phyloP scores from a whole-genome alignment of 108 stramenopile genomes.

The Nitzschia putrida region DNA sequence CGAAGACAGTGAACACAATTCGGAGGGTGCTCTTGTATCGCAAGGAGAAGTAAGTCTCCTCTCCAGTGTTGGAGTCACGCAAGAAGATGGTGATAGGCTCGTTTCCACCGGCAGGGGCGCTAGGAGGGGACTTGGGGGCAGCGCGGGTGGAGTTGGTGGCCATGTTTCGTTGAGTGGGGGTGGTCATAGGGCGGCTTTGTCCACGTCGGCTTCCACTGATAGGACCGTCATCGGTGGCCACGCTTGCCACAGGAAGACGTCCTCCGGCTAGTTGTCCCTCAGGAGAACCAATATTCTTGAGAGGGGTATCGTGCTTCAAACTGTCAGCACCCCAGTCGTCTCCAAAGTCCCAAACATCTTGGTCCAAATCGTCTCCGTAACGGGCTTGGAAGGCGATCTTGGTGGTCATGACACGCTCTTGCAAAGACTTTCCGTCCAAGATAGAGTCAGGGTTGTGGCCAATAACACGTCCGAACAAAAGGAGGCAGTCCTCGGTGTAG shows the following conservation, averaged over 20 bases:
- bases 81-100: conserved; percentile 63
- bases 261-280: conserved; percentile 17
- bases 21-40: conserved; percentile 61
- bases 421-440: conserved; percentile 39
- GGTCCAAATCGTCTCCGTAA: conserved; percentile 60
- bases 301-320: conserved; percentile 24
- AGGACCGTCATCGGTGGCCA: conserved; percentile 22
- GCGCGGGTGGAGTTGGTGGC: conserved; percentile 14
- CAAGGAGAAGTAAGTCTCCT: conserved; percentile 59
- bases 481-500: conserved; percentile 61
- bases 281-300: conserved; percentile 6
- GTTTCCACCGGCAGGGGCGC: conserved; percentile 36
- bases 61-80: conserved; percentile 44
- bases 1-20: conserved; percentile 60
- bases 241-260: conserved; percentile 50
- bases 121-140: conserved; percentile 39
- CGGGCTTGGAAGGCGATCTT: conserved; percentile 62
- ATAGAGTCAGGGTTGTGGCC: conserved; percentile 53
- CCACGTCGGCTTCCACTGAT: conserved; percentile 5
- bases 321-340: conserved; percentile 28
- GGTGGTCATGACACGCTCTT: conserved; percentile 55
- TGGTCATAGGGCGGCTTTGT: not conserved
- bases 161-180: not conserved
- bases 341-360: conserved; percentile 65
- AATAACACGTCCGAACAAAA: conserved; percentile 62